These are phyloP conservation scores for Cyberlindnera xylosilytica DNA, from an alignment of 805 yeast genomes.

Conservation along the genomic window DNA sequence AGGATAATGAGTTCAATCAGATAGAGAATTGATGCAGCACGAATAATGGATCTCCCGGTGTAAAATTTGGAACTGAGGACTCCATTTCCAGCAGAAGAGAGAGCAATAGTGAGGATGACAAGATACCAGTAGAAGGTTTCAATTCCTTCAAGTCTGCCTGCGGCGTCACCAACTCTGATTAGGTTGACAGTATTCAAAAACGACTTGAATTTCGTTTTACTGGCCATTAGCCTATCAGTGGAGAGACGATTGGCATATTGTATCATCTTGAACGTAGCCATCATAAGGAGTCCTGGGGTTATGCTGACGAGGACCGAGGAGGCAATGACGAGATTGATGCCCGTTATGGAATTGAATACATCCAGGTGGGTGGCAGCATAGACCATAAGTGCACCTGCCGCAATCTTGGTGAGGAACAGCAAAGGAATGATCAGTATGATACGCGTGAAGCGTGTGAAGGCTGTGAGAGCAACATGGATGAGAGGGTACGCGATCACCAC, in stretches of 20 bases:
- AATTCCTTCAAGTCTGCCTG: not conserved
- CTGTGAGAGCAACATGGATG: not conserved
- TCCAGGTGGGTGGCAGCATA: not conserved
- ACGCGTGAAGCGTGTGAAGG: not conserved
- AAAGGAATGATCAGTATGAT: not conserved
- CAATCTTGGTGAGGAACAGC: not conserved
- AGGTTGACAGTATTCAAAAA: not conserved
- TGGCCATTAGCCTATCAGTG: not conserved
- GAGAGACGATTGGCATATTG: slow-evolving; percentile 3
- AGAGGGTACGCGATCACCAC: not conserved
- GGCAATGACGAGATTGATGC: slow-evolving; percentile 5
- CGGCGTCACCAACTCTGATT: not conserved
- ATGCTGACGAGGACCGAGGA: slow-evolving; percentile 1
- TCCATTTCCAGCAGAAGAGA: slow-evolving; percentile 7
- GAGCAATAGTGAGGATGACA: slow-evolving; percentile 1
- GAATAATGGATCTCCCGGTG: not conserved
- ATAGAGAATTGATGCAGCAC: slow-evolving; percentile 6
- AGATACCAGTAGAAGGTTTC: not conserved
- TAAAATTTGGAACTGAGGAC: not conserved
- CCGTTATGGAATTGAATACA: not conserved
- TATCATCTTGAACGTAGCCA: slow-evolving; percentile 2
- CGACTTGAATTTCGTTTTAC: not conserved
- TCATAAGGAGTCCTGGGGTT: slow-evolving; percentile 4
- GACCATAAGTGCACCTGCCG: not conserved
- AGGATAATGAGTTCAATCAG: not conserved